Evolutionary conservation across 2,329 filamentous ascomycete species (phyloP), one percentile per base, ranked within the genome.

Genomic region (Alternaria arbusti): DNA sequence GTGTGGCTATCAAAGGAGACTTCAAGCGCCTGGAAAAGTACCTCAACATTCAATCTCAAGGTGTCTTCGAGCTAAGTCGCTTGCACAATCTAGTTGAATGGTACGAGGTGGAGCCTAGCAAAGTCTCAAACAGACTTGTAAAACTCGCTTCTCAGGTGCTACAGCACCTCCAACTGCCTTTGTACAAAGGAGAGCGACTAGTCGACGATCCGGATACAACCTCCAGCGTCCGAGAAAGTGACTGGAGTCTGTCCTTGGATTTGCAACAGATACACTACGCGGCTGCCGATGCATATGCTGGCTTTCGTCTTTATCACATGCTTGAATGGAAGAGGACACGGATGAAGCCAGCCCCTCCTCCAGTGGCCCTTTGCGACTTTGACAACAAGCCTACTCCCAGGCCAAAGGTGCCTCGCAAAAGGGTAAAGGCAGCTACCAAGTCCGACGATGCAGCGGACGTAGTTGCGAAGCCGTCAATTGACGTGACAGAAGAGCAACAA

Each of bases 211-310:
- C 62, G 20, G 61, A 65, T 10, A 64, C 57, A 17, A 65, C 46
- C 17, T 52, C 51, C 25, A 74, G 66, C 44, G 91, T 97, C 5
- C 87, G 94, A 13, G 84, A 86, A 9, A 90, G 93, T 70, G 86
- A 96, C 75, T 97, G 94, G 94, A 88, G 87, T 20, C 80, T 83
- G 61, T 73, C 82, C 1, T 80, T 97, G 30, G 84, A 82, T 43
- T 79, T 85, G 67, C 79, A 87, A 11, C 94, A 97, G 74, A 86
- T 93, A 15, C 80, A 86, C 86, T 95, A 86, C 82, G 79, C 94
- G 17, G 93, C 93, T 4, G 89, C 91, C 0, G 94, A 97, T 78
- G 91, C 93, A 0, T 97, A 97, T 76, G 93, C 93, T 28, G 90
- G 91, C 12, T 79, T 95, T 11, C 90, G 92, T 59, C 82, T 97